Base-by-base conservation (phyloP, 1,284 basidiomycete species). In the Pterulicium gracile region DNA sequence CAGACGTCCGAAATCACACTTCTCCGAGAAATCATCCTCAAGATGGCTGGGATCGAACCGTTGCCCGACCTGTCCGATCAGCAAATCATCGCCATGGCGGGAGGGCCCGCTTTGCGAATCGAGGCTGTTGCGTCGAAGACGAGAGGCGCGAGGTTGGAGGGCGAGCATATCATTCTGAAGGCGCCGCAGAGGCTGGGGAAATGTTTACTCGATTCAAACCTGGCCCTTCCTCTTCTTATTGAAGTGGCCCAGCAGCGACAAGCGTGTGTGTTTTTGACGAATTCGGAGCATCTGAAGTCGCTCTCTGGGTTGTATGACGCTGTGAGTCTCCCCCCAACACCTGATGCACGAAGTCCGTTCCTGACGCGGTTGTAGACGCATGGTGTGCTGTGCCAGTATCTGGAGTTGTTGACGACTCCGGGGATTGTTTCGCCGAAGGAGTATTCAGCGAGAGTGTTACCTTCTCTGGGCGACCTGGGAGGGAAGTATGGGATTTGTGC, bases 21-120 rank as follows among this genome's bases (percentile, higher is more conserved):
- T 24, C 70, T 99, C 18, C 81, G 88, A 40, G 93, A 97, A 59
- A 68, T 99, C 45, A 88, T 98, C 48, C 87, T 82, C 70, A 90
- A 93, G 60, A 97, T 98, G 91, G 85, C 90, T 3, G 93, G 89
- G 3, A 90, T 97, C 51, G 88, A 97, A 57, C 88, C 90, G 7
- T 69, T 97, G 43, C 88, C 88, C 1, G 90, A 82, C 60, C 69
- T 98, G 40, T 89, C 91, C 1, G 89, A 96, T 52, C 72, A 81
- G 0, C 94, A 98, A 61, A 79, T 98, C 42, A 64, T 75, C 24
- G 89, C 90, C 1, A 91, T 96, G 75, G 87, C 88, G 2, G 91
- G 94, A 46, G 96, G 96, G 0, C 82, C 87, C 1, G 74, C 81
- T 24, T 72, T 99, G 50, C 81, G 91, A 35, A 82, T 85, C 43